phyloP scores from a whole-genome alignment of 176 grass and related monocot genomes.

The Oryza longistaminata region DNA sequence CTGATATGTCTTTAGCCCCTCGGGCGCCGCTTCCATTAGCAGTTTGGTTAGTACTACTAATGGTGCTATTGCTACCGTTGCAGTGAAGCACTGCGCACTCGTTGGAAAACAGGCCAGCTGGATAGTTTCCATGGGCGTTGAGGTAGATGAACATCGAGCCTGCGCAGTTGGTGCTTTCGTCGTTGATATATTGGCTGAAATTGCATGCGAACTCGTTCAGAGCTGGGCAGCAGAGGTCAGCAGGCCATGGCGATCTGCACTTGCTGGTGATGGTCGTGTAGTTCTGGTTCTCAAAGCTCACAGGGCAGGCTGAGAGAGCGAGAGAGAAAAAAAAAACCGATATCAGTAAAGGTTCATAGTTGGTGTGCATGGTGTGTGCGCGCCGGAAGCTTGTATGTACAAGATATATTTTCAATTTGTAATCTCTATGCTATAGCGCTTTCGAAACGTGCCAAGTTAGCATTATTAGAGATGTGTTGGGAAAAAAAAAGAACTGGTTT shows the following conservation, averaged over 20 bases:
- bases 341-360: no score
- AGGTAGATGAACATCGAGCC: slow-evolving; percentile 41
- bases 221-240: slow-evolving; percentile 24
- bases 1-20: not conserved
- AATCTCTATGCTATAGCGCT: no score
- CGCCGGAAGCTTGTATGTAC: no score
- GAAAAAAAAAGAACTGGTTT: no score
- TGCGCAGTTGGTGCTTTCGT: slow-evolving; percentile 22
- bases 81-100: slow-evolving; percentile 41
- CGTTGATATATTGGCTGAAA: slow-evolving; percentile 2
- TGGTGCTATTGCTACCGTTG: not conserved
- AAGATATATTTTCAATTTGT: no score
- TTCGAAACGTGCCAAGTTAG: no score
- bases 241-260: slow-evolving; percentile 36
- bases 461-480: no score
- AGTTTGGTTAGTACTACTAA: not conserved
- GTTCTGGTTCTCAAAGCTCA: slow-evolving; percentile 39
- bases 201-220: slow-evolving; percentile 39
- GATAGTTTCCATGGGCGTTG: slow-evolving; percentile 16
- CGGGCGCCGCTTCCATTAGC: not conserved
- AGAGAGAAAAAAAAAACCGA: no score
- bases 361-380: no score
- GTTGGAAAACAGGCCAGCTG: slow-evolving; percentile 33
- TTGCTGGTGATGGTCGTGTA: slow-evolving; percentile 48
- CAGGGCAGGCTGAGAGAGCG: slow-evolving; percentile 21